These are phyloP conservation scores for Aureobasidium melanogenum DNA, from an alignment of 2,329 filamentous ascomycete genomes.

Conservation along the genomic window DNA sequence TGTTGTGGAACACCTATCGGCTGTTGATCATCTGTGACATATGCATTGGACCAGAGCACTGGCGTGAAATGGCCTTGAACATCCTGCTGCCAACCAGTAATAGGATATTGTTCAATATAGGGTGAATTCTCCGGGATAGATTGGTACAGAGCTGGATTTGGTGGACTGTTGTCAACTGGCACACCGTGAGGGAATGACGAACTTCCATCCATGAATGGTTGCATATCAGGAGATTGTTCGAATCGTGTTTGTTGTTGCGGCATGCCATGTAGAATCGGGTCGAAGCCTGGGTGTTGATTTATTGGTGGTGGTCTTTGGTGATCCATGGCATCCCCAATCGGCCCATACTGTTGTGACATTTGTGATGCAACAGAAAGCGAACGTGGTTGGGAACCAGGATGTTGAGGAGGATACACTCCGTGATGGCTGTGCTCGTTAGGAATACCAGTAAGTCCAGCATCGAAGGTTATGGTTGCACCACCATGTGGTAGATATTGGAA, in stretches of 20 bases:
- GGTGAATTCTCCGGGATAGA: background rate
- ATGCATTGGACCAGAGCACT: conserved; percentile 5
- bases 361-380: background rate
- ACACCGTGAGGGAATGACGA: background rate
- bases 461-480: conserved; percentile 28
- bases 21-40: background rate
- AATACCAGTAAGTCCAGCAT: conserved; percentile 10
- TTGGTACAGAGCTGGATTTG: background rate
- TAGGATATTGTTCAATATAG: background rate
- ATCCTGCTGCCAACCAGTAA: background rate
- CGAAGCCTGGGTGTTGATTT: background rate
- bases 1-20: conserved; percentile 6
- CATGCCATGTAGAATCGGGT: conserved; percentile 3
- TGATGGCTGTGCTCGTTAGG: background rate
- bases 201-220: background rate
- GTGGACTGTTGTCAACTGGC: background rate
- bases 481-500: conserved; percentile 41
- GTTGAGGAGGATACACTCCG: background rate
- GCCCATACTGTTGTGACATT: background rate
- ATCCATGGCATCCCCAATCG: background rate
- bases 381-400: background rate
- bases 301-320: background rate
- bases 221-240: background rate
- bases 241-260: background rate
- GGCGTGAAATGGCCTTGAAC: background rate